phyloP scores from a whole-genome alignment of 169 alveolate genomes.

The Plasmodium vinckei region DNA sequence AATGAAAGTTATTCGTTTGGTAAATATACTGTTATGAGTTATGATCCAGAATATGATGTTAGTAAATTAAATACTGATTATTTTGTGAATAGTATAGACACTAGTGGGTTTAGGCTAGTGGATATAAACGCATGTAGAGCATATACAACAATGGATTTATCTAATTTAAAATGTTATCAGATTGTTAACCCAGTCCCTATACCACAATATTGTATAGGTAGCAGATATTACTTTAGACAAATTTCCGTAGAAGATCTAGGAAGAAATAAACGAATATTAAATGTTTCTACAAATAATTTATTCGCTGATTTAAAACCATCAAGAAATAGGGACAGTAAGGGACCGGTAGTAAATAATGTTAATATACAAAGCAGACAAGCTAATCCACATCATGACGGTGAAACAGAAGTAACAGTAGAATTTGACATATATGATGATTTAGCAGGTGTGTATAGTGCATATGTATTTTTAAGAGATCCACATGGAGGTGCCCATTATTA shows the following conservation, averaged over 20 bases:
- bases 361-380: conserved; percentile 80
- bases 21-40: conserved; percentile 10
- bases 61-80: conserved; percentile 3
- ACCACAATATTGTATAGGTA: conserved; percentile 77
- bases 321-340: conserved; percentile 70
- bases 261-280: conserved; percentile 79
- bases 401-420: conserved; percentile 78
- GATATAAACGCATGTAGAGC: conserved; percentile 30
- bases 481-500: conserved; percentile 82
- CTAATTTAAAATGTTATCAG: conserved; percentile 80
- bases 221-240: conserved; percentile 78
- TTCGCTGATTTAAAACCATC: conserved; percentile 63
- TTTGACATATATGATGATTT: conserved; percentile 14
- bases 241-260: conserved; percentile 80
- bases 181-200: conserved; percentile 80
- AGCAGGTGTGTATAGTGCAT: conserved; percentile 21
- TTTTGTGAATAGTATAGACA: conserved; percentile 31
- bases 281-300: conserved; percentile 76
- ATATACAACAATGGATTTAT: conserved; percentile 36
- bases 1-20: conserved; percentile 51
- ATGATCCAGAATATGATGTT: conserved; percentile 27
- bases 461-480: conserved; percentile 74
- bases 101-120: conserved; percentile 62
- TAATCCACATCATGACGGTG: conserved; percentile 83
- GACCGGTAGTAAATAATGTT: conserved; percentile 78